These are phyloP conservation scores for Cystobasidium ongulense DNA, from an alignment of 768 basidiomycete genomes.

Conservation along the genomic window DNA sequence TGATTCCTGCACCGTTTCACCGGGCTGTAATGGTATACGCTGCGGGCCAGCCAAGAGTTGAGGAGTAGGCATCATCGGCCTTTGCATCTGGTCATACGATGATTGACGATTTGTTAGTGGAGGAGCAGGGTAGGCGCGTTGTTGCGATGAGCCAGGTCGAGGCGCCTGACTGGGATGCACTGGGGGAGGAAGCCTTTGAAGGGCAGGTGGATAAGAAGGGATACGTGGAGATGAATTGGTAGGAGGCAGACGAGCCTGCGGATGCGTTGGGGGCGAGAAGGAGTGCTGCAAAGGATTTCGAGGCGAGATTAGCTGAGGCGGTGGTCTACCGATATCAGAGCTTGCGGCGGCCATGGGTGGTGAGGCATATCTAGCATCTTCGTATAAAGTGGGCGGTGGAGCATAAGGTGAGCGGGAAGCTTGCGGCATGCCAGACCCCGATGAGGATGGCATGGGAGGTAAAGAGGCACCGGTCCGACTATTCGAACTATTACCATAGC, in stretches of 20 bases:
- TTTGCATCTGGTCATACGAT: neutral
- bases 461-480: neutral
- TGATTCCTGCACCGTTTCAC: conserved; percentile 18
- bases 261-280: neutral
- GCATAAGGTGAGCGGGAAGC: neutral
- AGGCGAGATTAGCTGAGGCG: neutral
- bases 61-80: neutral
- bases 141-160: neutral
- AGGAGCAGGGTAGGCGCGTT: neutral
- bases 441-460: neutral
- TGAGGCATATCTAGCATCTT: neutral
- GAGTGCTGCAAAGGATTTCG: neutral
- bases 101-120: neutral
- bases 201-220: conserved; percentile 10
- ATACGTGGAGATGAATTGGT: neutral
- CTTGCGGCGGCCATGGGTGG: neutral
- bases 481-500: neutral
- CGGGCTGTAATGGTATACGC: conserved; percentile 9
- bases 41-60: neutral
- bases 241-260: neutral
- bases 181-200: neutral
- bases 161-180: neutral
- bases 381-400: neutral
- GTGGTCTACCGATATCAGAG: neutral
- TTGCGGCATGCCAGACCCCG: neutral